Base-by-base conservation (phyloP, 306 rosid species). In the Pyrus bretschneideri region DNA sequence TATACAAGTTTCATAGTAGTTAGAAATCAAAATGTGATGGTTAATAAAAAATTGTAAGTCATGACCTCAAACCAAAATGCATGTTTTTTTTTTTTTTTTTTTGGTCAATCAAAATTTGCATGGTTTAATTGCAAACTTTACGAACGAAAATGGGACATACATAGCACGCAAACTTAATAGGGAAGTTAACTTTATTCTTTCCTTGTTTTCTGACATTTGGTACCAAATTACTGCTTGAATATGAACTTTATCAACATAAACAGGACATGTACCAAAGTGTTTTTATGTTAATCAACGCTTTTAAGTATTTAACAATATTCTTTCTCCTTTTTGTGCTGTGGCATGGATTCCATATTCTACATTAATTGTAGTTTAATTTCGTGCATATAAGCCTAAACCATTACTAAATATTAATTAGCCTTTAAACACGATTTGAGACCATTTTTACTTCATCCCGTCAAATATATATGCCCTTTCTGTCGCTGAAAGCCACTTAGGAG, bases 311-410 rank as follows among this genome's bases (percentile, higher is more conserved):
- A 58, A n/a, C 63, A 22, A 31, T 31, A 31, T 31, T 31, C 35
- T 31, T 31, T 30, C 33, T 63, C 30, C 17, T 13, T 61, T 73
- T 27, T 18, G 0, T 42, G 58, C 22, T 51, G 67, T 80, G 82
- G 31, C 66, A 68, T 40, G 52, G 82, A 77, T 83, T 87, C 87
- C 81, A 80, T 81, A 67, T 83, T 85, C 77, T 61, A 66, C 72
- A 61, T 58, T 74, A 38, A 38, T 38, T 38, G 78, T 61, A 51
- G 67, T 64, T 75, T 66, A 61, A 72, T 75, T 80, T 79, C 67
- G 60, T 33, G 54, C 74, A 14, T 15, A 22, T 31, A 49, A 4
- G 64, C 31, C 64, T 22, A 59, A 59, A 59, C 69, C 66, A 65
- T 79, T 76, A 17, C 22, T 58, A 29, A 15, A 15, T 12, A 19